Evolutionary conservation across 2,329 filamentous ascomycete genomes (phyloP), one percentile per base, ranked within the genome.

Genomic region (Botryotinia convoluta): DNA sequence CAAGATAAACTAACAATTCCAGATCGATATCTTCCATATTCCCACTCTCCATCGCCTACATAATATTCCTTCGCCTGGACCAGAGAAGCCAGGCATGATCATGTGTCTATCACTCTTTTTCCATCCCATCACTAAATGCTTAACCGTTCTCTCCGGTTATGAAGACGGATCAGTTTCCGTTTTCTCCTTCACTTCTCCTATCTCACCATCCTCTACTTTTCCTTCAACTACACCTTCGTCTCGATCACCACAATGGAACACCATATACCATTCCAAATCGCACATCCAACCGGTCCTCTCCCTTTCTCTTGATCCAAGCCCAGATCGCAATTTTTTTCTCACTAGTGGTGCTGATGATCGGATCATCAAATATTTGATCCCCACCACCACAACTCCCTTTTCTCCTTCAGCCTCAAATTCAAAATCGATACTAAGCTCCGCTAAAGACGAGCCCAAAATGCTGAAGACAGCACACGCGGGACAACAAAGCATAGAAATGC

Each of bases 391-490:
- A 9, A 70, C 77, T 20, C 64, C 74, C 26, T 8, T 54, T 22
- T 70, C 64, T 7, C 4, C 59, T 29, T 22, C 57, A 16, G 1
- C 20, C 1, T 48, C 44, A 6, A 18, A 35, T 6, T 39, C 45
- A 20, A 54, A 54, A 54, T 60, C 26, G 14, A 20, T 18, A 29
- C 7, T 62, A 44, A 35, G 22, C 16, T 57, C 37, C 22, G 61
- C n/a, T 12, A 57, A 67, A 75, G 37, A 72, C 71, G 37, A 54
- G 0, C 79, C 91, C 69, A 92, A 91, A 78, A 82, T 83, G 0
- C 76, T 90, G 62, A 90, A 95, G 77, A 98, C 95, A 1, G 95
- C 92, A 79, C 96, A 98, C 81, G 88, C 95, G 0, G 96, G 96
- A 1, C 95, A 98, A 81, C 96, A 99, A 82, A 89, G 90, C 18